Evolutionary conservation across 2,329 filamentous ascomycete species (phyloP), one percentile per base, ranked within the genome.

Genomic region (Ophiostoma sp.): DNA sequence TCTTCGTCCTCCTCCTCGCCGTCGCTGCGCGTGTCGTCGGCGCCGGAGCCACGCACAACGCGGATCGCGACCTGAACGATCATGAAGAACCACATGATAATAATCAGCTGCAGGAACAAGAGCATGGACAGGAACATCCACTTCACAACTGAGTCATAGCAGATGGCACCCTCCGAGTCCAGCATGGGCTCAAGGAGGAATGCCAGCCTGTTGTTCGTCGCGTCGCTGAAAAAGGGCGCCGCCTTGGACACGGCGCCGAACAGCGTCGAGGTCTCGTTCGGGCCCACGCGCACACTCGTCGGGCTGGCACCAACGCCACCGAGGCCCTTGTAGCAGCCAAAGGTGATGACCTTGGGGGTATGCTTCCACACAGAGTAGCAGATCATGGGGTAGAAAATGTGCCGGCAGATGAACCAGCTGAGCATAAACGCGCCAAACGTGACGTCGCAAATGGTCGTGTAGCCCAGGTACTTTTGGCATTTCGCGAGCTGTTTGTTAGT

Each of bases 401-500:
- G 95, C 66, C 95, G 91, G 41, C 90, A 86, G 66, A 90, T 76
- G 72, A 97, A 84, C 95, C 95, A 99, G 66, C 87, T 86, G 16
- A 92, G 74, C 79, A 98, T 89, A 79, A 98, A 97, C 40, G 94
- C 76, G 49, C 87, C 93, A 75, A 98, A 98, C 65, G 88, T 86
- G 71, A 88, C 79, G 76, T 98, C 95, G 81, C 93, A 97, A 67
- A 89, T 79, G 4, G 81, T 88, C 71, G 87, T 86, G 78, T 85
- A 92, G 70, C 90, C 89, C 66, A 93, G 81, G 77, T 98, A 99
- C 78, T 97, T 97, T 73, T 98, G 86, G 74, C 93, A 91, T 79
- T 99, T 99, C 73, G 95, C 95, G 42, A 88, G 81, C 92, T 96
- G 70, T 63, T 5, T 9, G 12, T 63, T 42, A 63, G 60, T 18